Evolutionary conservation across 2,329 filamentous ascomycete species (phyloP), one percentile per base, ranked within the genome.

Genomic region (Didymella pomorum): DNA sequence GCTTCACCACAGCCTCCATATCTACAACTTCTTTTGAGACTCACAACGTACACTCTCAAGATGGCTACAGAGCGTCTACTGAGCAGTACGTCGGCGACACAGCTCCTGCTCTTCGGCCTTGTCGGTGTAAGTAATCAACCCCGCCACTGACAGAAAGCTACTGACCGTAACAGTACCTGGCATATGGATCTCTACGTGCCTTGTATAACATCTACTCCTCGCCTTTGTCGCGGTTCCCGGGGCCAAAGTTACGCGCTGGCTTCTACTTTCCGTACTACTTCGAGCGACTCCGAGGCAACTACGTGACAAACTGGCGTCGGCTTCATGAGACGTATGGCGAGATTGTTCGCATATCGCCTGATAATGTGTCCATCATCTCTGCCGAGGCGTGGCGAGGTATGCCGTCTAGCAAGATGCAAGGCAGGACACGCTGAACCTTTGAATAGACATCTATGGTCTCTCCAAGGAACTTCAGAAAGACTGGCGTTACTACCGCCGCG

Each of bases 231-330:
- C 51, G 35, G 10, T 48, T 62, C 31, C 60, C 60, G 3, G 56
- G 60, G 2, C 60, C 60, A 4, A 58, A 49, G 20, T 33, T 54
- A 33, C 31, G 31, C n/a, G 18, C 52, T 23, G 31, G 23, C 16
- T 49, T 60, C 46, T 20, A 47, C 25, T 31, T 37, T 33, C 56
- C 60, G 14, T 67, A 65, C 29, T 59, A 45, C 14, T 43, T 39
- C 26, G 35, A 44, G 12, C 35, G 31, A 41, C 25, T 33, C 14
- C 25, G 31, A 1, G 49, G 47, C 9, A 49, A 61, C 11, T 29
- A 41, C n/a, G 37, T 41, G 3, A 11, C 11, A 4, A 12, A 23
- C 6, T 41, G 33, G 46, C 46, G 14, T 9, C 8, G 9, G 23
- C 46, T 49, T 20, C 47, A 50, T 12, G 35, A 41, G 16, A 21